These are phyloP conservation scores for Ophiocordyceps robertsii DNA, from an alignment of 2,329 filamentous ascomycete species.

Conservation along the genomic window DNA sequence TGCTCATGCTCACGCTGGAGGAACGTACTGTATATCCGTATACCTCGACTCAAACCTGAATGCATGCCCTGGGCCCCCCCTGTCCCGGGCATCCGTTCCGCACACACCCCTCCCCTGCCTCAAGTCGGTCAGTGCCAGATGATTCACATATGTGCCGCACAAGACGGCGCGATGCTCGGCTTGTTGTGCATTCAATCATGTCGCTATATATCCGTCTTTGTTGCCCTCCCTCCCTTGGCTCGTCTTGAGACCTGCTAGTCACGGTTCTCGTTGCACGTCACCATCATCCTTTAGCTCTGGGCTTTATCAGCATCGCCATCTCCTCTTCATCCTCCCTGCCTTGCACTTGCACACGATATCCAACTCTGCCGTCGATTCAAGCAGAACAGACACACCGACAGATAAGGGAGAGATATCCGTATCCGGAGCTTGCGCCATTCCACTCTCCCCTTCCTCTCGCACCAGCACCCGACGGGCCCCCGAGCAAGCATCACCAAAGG, in stretches of 20 bases:
- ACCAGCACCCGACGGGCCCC: too few species aligned
- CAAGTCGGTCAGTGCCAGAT: constrained; percentile 2
- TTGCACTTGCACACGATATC: constrained; percentile 2
- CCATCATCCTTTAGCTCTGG: neutral
- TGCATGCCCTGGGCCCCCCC: neutral
- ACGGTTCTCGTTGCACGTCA: neutral
- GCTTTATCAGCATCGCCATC: neutral
- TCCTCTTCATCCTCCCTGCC: neutral
- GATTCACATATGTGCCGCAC: constrained; percentile 11
- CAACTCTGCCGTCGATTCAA: too few species aligned
- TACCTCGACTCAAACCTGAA: neutral
- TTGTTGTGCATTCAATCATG: neutral
- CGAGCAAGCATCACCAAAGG: too few species aligned
- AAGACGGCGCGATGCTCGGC: constrained; percentile 1
- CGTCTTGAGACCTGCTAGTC: neutral
- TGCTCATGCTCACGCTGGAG: too few species aligned
- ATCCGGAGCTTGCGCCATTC: too few species aligned
- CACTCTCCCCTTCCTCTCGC: too few species aligned
- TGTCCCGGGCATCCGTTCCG: neutral
- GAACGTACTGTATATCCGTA: too few species aligned
- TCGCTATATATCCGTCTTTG: constrained; percentile 7
- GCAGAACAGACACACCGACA: too few species aligned
- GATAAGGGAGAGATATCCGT: too few species aligned
- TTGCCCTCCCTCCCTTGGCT: neutral
- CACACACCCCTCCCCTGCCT: constrained; percentile 1